Percentiles rank a stretch among this genome's conserved stretches.
These are phyloP conservation scores for Neurospora sp. DNA, from an alignment of 495 filamentous ascomycete species.

Conservation along the genomic window DNA sequence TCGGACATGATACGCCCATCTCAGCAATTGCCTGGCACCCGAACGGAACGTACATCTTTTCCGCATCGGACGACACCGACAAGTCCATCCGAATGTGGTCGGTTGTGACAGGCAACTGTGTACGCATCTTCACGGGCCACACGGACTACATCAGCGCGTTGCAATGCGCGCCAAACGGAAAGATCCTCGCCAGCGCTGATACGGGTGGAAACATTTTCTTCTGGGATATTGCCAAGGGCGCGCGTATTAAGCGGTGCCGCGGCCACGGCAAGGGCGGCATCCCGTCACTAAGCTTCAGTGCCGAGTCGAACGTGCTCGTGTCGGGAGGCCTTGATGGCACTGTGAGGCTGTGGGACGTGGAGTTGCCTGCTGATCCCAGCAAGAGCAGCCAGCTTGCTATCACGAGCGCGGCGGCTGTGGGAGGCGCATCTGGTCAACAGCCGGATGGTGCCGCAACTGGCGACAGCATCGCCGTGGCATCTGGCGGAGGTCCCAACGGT, in stretches of 20 bases:
- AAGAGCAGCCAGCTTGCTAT: slow-evolving; percentile 23
- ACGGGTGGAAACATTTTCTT: slow-evolving; percentile 75
- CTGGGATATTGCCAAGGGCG: slow-evolving; percentile 81
- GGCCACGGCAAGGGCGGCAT: slow-evolving; percentile 92
- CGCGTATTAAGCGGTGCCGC: slow-evolving; percentile 79
- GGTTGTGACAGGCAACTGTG: slow-evolving; percentile 70
- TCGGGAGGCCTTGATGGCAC: slow-evolving; percentile 89
- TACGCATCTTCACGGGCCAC: slow-evolving; percentile 89
- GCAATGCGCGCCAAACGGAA: slow-evolving; percentile 77
- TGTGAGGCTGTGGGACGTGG: slow-evolving; percentile 88
- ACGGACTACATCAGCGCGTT: slow-evolving; percentile 72
- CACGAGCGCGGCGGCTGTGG: not conserved
- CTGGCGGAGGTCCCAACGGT: slow-evolving; percentile 19
- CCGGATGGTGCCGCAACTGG: slow-evolving; percentile 41
- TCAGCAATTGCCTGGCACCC: slow-evolving; percentile 84
- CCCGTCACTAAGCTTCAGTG: slow-evolving; percentile 83
- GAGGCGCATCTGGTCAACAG: slow-evolving; percentile 44
- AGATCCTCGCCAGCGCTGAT: slow-evolving; percentile 80
- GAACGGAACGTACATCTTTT: slow-evolving; percentile 86
- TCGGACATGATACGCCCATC: slow-evolving; percentile 83
- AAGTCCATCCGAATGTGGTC: slow-evolving; percentile 96
- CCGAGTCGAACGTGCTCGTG: slow-evolving; percentile 77
- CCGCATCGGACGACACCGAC: slow-evolving; percentile 66
- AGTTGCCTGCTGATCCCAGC: slow-evolving; percentile 44
- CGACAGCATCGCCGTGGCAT: slow-evolving; percentile 39